Evolutionary conservation across 148 eudicot genomes (phyloP), one percentile per base, ranked within the genome.

Genomic region (Vaccinium macrocarpon): DNA sequence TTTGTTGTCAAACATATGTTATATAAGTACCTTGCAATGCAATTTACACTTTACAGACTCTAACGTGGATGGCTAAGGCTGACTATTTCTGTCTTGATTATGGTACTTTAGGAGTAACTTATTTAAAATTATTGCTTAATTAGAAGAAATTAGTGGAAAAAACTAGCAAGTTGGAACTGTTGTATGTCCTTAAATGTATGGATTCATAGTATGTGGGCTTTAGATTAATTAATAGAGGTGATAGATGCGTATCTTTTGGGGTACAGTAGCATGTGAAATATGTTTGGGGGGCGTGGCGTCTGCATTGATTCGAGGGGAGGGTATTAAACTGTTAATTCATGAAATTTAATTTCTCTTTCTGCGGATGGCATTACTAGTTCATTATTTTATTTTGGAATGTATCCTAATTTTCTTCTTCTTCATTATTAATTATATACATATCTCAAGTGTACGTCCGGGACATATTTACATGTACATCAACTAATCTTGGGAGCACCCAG

Each of bases 261-360:
- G 59, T 59, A 80, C 52, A 80, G 4, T 59, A 11, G 51, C 82
- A 80, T 80, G 82, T 80, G 82, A 21, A 80, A 55, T 29, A 9
- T 56, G 70, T 56, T 56, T 42, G 82, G 68, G 82, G 15, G 29
- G 82, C 51, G 51, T 57, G 79, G 23, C 57, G 50, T 74, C 18
- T 72, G 52, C 25, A 42, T 19, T 18, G 12, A 13, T 29, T 42
- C 13, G 77, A 73, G 77, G 38, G 21, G 79, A 76, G 29, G 2
- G 55, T 12, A 12, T 55, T 14, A 42, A 59, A 59, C 2, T 59
- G 27, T 61, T 8, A 61, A 61, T 61, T 27, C 68, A 21, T 61
- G 68, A 61, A 61, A 61, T n/a, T 23, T 19, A 23, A n/a, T 18
- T 5, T 57, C n/a, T 6, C 5, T 61, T 21, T 61, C 12, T n/a